phyloP scores from a whole-genome alignment of 257 asterid genomes.

The Phtheirospermum japonicum region DNA sequence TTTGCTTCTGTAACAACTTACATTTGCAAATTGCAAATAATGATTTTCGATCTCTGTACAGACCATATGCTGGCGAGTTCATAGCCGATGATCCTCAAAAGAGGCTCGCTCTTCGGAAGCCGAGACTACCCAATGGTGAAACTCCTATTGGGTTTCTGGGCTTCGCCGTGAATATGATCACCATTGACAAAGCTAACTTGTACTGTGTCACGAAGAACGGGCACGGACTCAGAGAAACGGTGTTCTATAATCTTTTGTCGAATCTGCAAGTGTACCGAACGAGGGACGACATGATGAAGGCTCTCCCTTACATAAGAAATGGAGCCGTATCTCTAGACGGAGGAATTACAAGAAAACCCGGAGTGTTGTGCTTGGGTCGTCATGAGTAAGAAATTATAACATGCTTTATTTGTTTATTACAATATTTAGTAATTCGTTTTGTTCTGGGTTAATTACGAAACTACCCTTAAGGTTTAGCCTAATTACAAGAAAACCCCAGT shows the following conservation, averaged over 20 bases:
- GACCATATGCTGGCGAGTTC: slow-evolving; percentile 64
- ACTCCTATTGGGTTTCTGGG: slow-evolving; percentile 83
- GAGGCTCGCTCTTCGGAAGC: slow-evolving; percentile 67
- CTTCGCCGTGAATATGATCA: slow-evolving; percentile 89
- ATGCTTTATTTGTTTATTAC: too few relatives aligned
- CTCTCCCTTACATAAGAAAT: slow-evolving; percentile 43
- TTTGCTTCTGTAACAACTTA: neutral
- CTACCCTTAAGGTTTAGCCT: neutral
- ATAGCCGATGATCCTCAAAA: slow-evolving; percentile 65
- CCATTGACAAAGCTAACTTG: slow-evolving; percentile 48
- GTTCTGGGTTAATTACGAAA: neutral
- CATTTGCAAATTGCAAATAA: slow-evolving; percentile 11
- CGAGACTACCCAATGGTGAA: slow-evolving; percentile 58
- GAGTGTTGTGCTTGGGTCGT: slow-evolving; percentile 45
- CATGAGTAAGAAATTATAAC: slow-evolving; percentile 39
- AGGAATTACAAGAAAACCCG: slow-evolving; percentile 60
- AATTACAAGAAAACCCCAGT: neutral
- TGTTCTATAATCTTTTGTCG: slow-evolving; percentile 74
- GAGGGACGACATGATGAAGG: slow-evolving; percentile 72
- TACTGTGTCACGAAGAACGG: slow-evolving; percentile 41
- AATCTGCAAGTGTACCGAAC: slow-evolving; percentile 77
- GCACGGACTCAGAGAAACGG: slow-evolving; percentile 71
- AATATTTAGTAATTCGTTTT: too few relatives aligned
- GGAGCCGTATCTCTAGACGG: slow-evolving; percentile 96
- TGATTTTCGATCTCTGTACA: slow-evolving; percentile 33